Conservation (phyloP, 192 early-diverging fungal species). For the Coemansia sp. region DNA sequence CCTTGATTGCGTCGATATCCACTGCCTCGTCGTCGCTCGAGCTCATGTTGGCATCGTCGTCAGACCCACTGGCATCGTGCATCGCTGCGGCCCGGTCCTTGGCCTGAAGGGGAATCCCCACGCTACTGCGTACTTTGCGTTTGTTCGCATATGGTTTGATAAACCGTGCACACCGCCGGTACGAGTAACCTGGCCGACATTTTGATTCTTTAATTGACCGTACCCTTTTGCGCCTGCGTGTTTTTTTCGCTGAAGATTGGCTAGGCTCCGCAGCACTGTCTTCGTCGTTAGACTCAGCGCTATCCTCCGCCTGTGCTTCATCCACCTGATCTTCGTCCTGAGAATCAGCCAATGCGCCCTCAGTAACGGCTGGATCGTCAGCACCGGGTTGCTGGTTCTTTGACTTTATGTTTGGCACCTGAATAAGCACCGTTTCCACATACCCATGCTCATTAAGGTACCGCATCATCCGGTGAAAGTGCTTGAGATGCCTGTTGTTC, state of each 20-base stretch:
- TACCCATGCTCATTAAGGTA: slow-evolving; percentile 10
- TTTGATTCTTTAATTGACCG: not conserved
- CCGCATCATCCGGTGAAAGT: slow-evolving; percentile 33
- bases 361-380: not conserved
- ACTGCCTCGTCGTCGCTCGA: slow-evolving; percentile 30
- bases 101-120: slow-evolving; percentile 29
- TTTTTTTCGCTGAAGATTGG: slow-evolving; percentile 1
- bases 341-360: too few species aligned
- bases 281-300: not conserved
- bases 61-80: not conserved
- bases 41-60: slow-evolving; percentile 11
- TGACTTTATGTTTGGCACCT: slow-evolving; percentile 16
- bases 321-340: not conserved
- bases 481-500: slow-evolving; percentile 17
- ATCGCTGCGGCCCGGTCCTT: slow-evolving; percentile 3
- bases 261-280: not conserved
- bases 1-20: slow-evolving; percentile 23
- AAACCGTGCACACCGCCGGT: slow-evolving; percentile 43
- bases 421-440: slow-evolving; percentile 29
- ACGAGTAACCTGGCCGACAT: slow-evolving; percentile 17
- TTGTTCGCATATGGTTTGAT: slow-evolving; percentile 34
- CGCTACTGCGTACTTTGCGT: slow-evolving; percentile 5
- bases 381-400: not conserved
- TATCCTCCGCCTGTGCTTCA: not conserved
- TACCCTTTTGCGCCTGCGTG: not conserved